phyloP scores from a whole-genome alignment of 441 rosid genomes.

The Brassica hybrid region DNA sequence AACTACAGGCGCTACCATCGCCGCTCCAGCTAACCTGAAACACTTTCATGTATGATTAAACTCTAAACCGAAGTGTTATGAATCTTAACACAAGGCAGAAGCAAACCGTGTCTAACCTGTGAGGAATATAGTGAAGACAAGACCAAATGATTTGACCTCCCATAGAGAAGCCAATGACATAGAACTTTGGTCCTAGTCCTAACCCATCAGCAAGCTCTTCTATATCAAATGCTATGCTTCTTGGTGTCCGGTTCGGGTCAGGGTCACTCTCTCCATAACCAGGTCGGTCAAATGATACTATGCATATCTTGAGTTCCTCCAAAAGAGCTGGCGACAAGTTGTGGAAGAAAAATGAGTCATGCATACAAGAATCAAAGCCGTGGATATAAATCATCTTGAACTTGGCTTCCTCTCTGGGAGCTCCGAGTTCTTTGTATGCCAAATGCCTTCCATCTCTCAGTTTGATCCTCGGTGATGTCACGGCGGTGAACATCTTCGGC shows the following conservation, averaged over 20 bases:
- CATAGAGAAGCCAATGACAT: slow-evolving; percentile 58
- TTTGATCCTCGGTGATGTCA: slow-evolving; percentile 4
- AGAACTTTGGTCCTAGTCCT: slow-evolving; percentile 57
- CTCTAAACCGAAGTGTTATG: background rate
- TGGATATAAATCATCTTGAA: slow-evolving; percentile 39
- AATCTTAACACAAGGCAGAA: background rate
- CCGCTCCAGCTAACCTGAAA: slow-evolving; percentile 55
- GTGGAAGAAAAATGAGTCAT: slow-evolving; percentile 25
- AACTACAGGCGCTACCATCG: slow-evolving; percentile 54
- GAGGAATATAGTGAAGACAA: slow-evolving; percentile 65
- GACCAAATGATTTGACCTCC: slow-evolving; percentile 63
- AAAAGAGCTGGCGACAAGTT: slow-evolving; percentile 35
- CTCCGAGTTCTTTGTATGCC: slow-evolving; percentile 25
- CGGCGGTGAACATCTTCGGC: background rate
- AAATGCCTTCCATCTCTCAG: slow-evolving; percentile 15
- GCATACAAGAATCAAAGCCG: slow-evolving; percentile 54
- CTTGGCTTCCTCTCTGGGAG: slow-evolving; percentile 21
- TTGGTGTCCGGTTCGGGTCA: slow-evolving; percentile 50
- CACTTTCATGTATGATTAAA: background rate
- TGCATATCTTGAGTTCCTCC: slow-evolving; percentile 51
- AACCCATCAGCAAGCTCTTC: slow-evolving; percentile 67
- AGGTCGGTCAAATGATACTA: slow-evolving; percentile 61
- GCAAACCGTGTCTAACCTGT: slow-evolving; percentile 47
- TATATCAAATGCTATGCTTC: slow-evolving; percentile 58
- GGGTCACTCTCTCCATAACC: slow-evolving; percentile 77